Evolutionary conservation across 2,329 filamentous ascomycete genomes (phyloP).

Genomic region (Neurospora sp.): DNA sequence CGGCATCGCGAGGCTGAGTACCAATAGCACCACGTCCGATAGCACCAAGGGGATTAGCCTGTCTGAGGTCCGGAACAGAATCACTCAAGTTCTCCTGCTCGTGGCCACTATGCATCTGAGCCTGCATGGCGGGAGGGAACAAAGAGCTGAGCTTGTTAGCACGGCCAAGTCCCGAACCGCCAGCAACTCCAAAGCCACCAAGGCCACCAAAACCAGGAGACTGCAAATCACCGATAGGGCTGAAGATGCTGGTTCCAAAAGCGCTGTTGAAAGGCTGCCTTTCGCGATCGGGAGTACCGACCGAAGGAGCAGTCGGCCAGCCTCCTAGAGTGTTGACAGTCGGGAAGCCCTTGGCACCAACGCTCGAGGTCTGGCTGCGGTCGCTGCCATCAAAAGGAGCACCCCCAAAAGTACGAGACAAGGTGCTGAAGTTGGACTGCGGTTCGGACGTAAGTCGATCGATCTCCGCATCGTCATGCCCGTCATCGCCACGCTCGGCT

Average conservation of each 20-base stretch:
- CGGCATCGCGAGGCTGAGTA: conserved; percentile 43
- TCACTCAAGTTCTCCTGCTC: conserved; percentile 55
- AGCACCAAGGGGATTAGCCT: conserved; percentile 52
- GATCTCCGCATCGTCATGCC: conserved; percentile 39
- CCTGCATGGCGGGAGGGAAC: conserved; percentile 83
- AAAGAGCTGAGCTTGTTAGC: conserved; percentile 80
- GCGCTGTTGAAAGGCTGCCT: conserved; percentile 44
- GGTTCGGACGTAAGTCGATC: conserved; percentile 37
- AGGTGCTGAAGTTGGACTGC: conserved; percentile 40
- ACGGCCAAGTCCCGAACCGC: conserved; percentile 56
- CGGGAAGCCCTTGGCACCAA: conserved; percentile 65
- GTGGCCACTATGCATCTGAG: conserved; percentile 64
- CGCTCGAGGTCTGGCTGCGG: conserved; percentile 86
- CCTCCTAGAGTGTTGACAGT: conserved; percentile 50
- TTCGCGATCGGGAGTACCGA: conserved; percentile 59
- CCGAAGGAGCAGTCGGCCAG: conserved; percentile 48
- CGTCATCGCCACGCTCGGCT: conserved; percentile 52
- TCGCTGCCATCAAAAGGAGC: conserved; percentile 63
- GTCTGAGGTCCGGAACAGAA: conserved; percentile 47
- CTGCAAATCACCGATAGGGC: conserved; percentile 65
- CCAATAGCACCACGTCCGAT: conserved; percentile 55
- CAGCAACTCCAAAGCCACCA: conserved; percentile 56
- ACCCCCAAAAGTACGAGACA: conserved; percentile 41
- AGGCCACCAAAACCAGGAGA: conserved; percentile 61
- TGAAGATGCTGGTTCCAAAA: conserved; percentile 74